Percentiles rank a stretch among this genome's conserved stretches.
These are phyloP conservation scores for Rhizomucor miehei DNA, from an alignment of 371 early-diverging fungal genomes.

Conservation along the genomic window DNA sequence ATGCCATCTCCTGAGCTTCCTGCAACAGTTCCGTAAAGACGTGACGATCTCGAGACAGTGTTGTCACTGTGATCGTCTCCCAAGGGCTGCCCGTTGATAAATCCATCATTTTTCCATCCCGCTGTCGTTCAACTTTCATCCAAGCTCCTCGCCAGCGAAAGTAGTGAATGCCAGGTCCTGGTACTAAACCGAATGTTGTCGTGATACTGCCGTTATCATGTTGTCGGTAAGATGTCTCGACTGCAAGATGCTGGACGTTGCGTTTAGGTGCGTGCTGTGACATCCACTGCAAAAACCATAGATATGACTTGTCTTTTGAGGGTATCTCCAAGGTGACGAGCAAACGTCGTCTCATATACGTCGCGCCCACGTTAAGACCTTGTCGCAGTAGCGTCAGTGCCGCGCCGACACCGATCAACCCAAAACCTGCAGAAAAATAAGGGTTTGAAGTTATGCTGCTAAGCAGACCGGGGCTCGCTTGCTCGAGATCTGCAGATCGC, in stretches of 20 bases:
- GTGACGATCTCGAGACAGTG: constrained; percentile 75
- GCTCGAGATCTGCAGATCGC: no score
- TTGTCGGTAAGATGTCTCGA: constrained; percentile 84
- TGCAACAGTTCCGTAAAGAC: constrained; percentile 74
- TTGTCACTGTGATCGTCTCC: constrained; percentile 94
- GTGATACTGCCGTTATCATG: constrained; percentile 90
- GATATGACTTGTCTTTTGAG: constrained; percentile 87
- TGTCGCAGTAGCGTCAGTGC: constrained; percentile 78
- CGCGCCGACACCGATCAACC: constrained; percentile 89
- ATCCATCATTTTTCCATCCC: constrained; percentile 88
- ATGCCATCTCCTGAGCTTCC: constrained; percentile 83
- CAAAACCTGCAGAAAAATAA: constrained; percentile 93
- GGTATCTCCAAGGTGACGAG: constrained; percentile 94
- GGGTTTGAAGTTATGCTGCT: constrained; percentile 67
- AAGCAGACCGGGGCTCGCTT: background rate
- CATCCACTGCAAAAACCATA: constrained; percentile 95
- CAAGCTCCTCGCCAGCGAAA: constrained; percentile 82
- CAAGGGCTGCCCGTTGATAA: constrained; percentile 87
- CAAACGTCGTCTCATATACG: constrained; percentile 71
- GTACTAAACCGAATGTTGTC: constrained; percentile 84
- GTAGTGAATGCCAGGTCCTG: constrained; percentile 91
- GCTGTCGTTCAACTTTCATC: constrained; percentile 85
- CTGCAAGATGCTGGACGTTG: constrained; percentile 75
- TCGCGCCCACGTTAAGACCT: constrained; percentile 66
- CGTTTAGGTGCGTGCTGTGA: constrained; percentile 58